These are phyloP conservation scores for Articulospora tetracladia DNA, from an alignment of 495 filamentous ascomycete genomes.

Conservation along the genomic window DNA sequence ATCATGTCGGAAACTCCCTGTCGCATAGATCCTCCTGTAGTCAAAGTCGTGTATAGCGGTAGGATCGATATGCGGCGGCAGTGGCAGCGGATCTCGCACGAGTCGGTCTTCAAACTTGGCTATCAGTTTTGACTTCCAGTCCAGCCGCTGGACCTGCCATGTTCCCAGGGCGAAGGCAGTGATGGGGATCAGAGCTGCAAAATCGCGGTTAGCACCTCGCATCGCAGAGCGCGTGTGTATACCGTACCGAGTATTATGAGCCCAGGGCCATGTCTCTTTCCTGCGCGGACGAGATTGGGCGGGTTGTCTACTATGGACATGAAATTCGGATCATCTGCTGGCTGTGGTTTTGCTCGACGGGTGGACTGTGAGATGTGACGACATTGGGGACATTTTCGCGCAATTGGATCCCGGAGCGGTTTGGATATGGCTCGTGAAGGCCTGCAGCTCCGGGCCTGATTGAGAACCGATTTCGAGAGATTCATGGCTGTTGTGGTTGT, in stretches of 20 bases:
- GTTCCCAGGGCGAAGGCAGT: slow-evolving; percentile 87
- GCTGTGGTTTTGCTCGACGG: slow-evolving; percentile 15
- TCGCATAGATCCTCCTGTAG: slow-evolving; percentile 79
- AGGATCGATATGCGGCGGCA: slow-evolving; percentile 79
- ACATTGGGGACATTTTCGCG: slow-evolving; percentile 16
- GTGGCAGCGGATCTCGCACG: slow-evolving; percentile 76
- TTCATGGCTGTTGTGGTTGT: slow-evolving; percentile 14
- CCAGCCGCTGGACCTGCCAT: slow-evolving; percentile 93
- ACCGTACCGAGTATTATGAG: slow-evolving; percentile 70
- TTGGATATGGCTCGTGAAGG: neutral
- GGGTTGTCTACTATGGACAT: slow-evolving; percentile 83
- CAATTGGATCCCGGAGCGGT: neutral
- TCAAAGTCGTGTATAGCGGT: slow-evolving; percentile 82
- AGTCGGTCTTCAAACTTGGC: slow-evolving; percentile 88
- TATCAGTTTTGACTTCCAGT: slow-evolving; percentile 89
- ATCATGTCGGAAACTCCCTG: slow-evolving; percentile 75
- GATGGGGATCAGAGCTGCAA: slow-evolving; percentile 76
- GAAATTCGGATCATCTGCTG: slow-evolving; percentile 69
- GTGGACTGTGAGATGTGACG: slow-evolving; percentile 19
- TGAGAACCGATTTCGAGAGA: slow-evolving; percentile 8
- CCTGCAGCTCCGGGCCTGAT: slow-evolving; percentile 1
- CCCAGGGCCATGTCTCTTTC: slow-evolving; percentile 74
- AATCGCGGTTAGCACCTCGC: neutral
- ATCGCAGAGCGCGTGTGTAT: neutral
- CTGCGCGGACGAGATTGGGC: slow-evolving; percentile 64